Evolutionary conservation across 345 rosid genomes (phyloP).

Genomic region (Ricinus communis): DNA sequence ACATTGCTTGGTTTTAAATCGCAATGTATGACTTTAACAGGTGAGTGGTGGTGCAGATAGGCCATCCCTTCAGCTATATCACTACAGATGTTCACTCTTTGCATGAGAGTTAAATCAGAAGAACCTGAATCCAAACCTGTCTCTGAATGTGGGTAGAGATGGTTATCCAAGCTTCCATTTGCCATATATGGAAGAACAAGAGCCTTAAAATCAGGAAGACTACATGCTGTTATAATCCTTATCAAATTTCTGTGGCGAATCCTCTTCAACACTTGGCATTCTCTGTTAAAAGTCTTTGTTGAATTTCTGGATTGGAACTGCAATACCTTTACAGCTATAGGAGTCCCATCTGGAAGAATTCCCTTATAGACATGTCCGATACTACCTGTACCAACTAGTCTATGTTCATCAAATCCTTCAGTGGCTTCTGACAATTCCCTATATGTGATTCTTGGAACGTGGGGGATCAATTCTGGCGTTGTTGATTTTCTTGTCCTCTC

Average conservation of each 20-base stretch:
- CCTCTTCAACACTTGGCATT: conserved; percentile 57
- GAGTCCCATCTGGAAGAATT: conserved; percentile 44
- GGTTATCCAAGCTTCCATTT: conserved; percentile 54
- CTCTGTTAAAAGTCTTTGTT: conserved; percentile 55
- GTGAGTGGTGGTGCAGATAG: conserved; percentile 64
- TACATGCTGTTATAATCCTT: conserved; percentile 57
- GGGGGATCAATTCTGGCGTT: conserved; percentile 32
- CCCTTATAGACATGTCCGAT: conserved; percentile 52
- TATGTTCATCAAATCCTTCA: conserved; percentile 42
- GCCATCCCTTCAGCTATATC: conserved; percentile 66
- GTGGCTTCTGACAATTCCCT: conserved; percentile 53
- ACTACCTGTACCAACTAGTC: conserved; percentile 48
- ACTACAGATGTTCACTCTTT: conserved; percentile 55
- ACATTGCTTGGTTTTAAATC: conserved; percentile 65
- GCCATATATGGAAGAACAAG: conserved; percentile 57
- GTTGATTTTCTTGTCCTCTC: conserved; percentile 10
- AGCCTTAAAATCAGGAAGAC: conserved; percentile 60
- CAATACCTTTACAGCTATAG: conserved; percentile 51
- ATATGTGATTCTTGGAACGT: conserved; percentile 53
- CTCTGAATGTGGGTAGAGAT: conserved; percentile 43
- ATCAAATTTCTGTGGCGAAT: conserved; percentile 58
- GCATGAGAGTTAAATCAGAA: conserved; percentile 45
- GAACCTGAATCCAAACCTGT: conserved; percentile 30
- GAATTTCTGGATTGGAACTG: conserved; percentile 47
- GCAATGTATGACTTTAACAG: conserved; percentile 51